Evolutionary conservation across 1,139 yeast species (phyloP), one percentile per base, ranked within the genome.

Genomic region (Dujonia santamariae): DNA sequence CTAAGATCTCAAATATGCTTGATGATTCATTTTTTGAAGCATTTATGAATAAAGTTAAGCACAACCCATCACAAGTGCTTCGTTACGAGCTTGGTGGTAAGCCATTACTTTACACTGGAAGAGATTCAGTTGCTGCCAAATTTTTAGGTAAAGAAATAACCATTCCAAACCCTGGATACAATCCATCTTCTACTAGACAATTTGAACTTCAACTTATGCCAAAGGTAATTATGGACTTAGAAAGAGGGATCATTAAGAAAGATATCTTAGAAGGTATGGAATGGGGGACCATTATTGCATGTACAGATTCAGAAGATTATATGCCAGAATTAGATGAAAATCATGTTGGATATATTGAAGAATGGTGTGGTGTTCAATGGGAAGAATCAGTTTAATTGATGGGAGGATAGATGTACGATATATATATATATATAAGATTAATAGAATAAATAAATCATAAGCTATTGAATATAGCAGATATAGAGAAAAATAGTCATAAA

Each of bases 331-430:
- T 82, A 45, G 75, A 68, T 37, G 72, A 63, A 2, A 67, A 79
- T 39, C 75, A 79, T 29, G 92, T 87, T 15, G 96, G 86, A 0
- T 92, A 92, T 50, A 75, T 82, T 1, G 88, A 85, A 53, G 98
- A 92, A 57, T 85, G 84, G 82, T 85, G 85, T 43, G 96, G 92
- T 19, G 96, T 90, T 9, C 98, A 92, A 59, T 92, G 97, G 97
- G 98, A 92, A 56, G 80, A 75, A 43, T 62, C 67, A 40, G 64
- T 64, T 13, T 59, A 48, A 37, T 16, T 19, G 20, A 11, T 26
- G 24, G 17, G 26, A 23, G 14, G 14, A 11, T 7, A 15, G 13
- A 23, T 11, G n/a, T n/a, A n/a, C n/a, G n/a, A n/a, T 27, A 15
- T 11, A 27, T 7, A 11, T 7, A 27, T 27, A 19, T 14, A 18